phyloP scores from a whole-genome alignment of 176 grass and related monocot species.

The Microstegium vimineum region DNA sequence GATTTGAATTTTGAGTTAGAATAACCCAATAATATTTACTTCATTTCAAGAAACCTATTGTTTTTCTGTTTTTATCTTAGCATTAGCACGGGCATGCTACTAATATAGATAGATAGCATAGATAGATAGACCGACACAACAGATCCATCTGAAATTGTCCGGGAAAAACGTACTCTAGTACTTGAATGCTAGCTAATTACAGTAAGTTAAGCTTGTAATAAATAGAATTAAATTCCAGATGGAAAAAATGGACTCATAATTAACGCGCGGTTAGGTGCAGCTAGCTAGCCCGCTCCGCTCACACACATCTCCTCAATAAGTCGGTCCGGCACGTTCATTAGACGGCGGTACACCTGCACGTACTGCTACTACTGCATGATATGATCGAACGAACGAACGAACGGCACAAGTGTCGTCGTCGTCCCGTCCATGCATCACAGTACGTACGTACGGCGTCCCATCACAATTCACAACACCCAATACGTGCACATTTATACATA shows the following conservation, averaged over 20 bases:
- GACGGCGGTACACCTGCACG: background rate
- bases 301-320: background rate
- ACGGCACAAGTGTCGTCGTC: background rate
- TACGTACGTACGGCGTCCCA: background rate
- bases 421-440: background rate
- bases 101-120: no score
- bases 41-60: no score
- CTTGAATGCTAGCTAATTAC: background rate
- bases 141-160: background rate
- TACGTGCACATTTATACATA: background rate
- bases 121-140: background rate
- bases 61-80: no score
- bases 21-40: no score
- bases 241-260: background rate
- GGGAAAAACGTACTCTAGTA: background rate
- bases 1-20: background rate
- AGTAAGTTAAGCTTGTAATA: background rate
- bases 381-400: background rate
- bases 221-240: background rate
- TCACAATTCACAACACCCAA: no score
- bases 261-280: background rate
- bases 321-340: background rate
- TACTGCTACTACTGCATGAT: background rate
- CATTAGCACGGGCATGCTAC: no score
- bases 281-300: no score